phyloP scores from a whole-genome alignment of 148 eudicot genomes.

The Heliosperma pusillum region DNA sequence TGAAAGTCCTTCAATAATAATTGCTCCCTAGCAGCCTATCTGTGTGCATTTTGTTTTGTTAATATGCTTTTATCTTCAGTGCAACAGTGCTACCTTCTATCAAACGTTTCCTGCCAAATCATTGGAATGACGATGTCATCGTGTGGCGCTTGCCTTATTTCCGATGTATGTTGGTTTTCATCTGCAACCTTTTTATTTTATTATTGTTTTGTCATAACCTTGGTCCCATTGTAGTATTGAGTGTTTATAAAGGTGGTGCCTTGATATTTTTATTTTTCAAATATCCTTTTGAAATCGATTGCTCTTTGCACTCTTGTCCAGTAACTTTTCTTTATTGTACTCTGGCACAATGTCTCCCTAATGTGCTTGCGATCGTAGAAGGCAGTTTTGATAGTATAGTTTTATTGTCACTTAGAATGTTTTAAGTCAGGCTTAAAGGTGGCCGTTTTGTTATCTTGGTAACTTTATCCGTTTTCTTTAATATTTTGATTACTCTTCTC shows the following conservation, averaged over 20 bases:
- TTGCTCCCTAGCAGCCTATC: neutral
- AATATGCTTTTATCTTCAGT: slow-evolving; percentile 34
- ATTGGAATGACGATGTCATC: slow-evolving; percentile 80
- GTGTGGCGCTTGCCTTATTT: slow-evolving; percentile 81
- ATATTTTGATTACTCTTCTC: neutral
- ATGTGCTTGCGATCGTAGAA: neutral
- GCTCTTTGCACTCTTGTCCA: neutral
- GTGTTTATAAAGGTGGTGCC: neutral
- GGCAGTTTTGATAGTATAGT: neutral
- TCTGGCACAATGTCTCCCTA: neutral
- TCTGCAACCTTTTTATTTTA: slow-evolving; percentile 20
- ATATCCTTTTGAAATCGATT: neutral
- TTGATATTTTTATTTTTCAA: neutral
- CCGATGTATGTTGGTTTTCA: slow-evolving; percentile 41
- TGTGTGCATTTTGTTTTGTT: neutral
- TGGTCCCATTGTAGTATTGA: neutral
- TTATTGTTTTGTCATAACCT: neutral
- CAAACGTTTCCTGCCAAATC: slow-evolving; percentile 64
- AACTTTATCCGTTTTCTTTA: neutral
- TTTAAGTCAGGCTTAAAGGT: neutral
- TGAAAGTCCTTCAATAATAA: neutral
- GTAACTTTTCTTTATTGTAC: neutral
- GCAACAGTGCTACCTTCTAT: slow-evolving; percentile 90
- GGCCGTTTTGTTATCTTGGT: neutral
- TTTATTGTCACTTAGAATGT: neutral